Conservation (phyloP, 2,329 filamentous ascomycete species). For the Lizonia empirigonia region DNA sequence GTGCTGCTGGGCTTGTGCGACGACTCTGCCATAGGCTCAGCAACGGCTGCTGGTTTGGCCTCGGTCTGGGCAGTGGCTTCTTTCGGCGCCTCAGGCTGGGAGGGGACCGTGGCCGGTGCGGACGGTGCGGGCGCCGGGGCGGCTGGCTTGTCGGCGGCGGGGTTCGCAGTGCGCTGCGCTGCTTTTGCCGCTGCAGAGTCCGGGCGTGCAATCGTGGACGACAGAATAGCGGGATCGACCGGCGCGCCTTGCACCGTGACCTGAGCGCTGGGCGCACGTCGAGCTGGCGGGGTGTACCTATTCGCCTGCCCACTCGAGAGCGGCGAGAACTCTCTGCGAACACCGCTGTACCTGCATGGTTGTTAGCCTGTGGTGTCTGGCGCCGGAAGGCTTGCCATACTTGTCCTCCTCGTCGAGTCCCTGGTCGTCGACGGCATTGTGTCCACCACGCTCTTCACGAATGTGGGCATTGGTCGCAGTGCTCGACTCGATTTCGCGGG, state of each 20-base stretch:
- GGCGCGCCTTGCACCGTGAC: slow-evolving; percentile 77
- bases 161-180: slow-evolving; percentile 29
- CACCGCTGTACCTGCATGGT: slow-evolving; percentile 78
- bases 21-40: slow-evolving; percentile 32
- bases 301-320: slow-evolving; percentile 64
- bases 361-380: slow-evolving; percentile 5
- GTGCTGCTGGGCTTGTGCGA: slow-evolving; percentile 37
- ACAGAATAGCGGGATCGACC: slow-evolving; percentile 88
- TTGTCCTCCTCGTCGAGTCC: slow-evolving; percentile 88
- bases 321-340: slow-evolving; percentile 75
- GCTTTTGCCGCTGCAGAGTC: slow-evolving; percentile 39
- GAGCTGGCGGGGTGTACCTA: slow-evolving; percentile 90
- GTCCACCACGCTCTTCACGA: slow-evolving; percentile 83
- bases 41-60: slow-evolving; percentile 22
- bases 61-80: slow-evolving; percentile 24
- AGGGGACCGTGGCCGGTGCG: slow-evolving; percentile 5
- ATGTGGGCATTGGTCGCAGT: slow-evolving; percentile 78
- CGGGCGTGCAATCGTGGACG: slow-evolving; percentile 71
- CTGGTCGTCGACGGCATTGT: slow-evolving; percentile 67
- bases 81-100: slow-evolving; percentile 26
- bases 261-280: slow-evolving; percentile 76
- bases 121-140: slow-evolving; percentile 11
- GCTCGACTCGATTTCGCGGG: slow-evolving; percentile 85
- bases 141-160: slow-evolving; percentile 28
- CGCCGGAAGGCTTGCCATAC: slow-evolving; percentile 55